A percentile compares a stretch with the other conserved stretches of the same genome.
phyloP scores from a whole-genome alignment of 139 green algal genomes.

The Haematococcus sp. region DNA sequence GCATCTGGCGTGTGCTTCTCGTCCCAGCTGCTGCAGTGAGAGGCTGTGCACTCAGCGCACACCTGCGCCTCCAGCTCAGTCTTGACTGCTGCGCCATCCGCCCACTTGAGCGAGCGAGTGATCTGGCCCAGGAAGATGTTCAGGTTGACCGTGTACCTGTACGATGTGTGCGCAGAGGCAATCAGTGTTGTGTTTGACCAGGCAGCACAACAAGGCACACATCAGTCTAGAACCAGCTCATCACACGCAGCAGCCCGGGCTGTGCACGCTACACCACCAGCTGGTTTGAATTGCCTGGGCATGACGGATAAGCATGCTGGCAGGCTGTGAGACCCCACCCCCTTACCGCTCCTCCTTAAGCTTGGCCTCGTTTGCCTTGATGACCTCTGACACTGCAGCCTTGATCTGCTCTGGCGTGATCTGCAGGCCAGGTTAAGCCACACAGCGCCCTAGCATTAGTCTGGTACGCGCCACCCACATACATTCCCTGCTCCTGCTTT shows the following conservation, averaged over 20 bases:
- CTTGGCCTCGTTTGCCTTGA: slow-evolving; percentile 49
- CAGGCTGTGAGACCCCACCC: too few species aligned
- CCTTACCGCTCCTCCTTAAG: slow-evolving; percentile 68
- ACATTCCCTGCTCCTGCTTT: too few species aligned
- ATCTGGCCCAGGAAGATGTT: slow-evolving; percentile 71
- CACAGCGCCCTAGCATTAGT: too few species aligned
- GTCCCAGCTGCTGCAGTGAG: too few species aligned
- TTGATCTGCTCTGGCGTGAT: slow-evolving; percentile 67
- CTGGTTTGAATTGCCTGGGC: too few species aligned
- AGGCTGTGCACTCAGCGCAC: not conserved
- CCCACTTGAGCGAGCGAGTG: slow-evolving; percentile 73
- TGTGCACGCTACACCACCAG: too few species aligned
- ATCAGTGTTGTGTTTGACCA: not conserved
- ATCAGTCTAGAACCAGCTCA: too few species aligned
- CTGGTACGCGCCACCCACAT: too few species aligned
- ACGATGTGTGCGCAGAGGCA: not conserved
- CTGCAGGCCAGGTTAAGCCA: slow-evolving; percentile 15
- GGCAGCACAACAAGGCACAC: not conserved
- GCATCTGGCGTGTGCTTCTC: too few species aligned
- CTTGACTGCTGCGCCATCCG: slow-evolving; percentile 63
- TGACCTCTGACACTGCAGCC: slow-evolving; percentile 53
- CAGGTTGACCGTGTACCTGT: slow-evolving; percentile 72
- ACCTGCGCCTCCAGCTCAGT: slow-evolving; percentile 43
- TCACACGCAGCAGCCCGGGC: too few species aligned
- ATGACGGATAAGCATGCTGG: too few species aligned